Conservation (phyloP, 495 filamentous ascomycete species). For the Neurospora sp. region DNA sequence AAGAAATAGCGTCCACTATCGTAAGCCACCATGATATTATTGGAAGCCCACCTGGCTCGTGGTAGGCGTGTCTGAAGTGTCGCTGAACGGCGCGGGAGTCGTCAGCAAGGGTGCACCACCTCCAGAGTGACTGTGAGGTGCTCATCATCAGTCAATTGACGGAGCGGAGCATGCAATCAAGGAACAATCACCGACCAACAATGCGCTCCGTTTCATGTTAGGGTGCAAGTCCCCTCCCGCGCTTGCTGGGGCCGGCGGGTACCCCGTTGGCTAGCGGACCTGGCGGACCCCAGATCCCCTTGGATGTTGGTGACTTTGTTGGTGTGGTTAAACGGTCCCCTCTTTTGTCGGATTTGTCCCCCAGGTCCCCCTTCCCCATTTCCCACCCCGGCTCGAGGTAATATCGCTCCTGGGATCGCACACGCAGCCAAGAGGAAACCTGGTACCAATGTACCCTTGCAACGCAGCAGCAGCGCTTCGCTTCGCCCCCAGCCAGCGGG, state of each 20-base stretch:
- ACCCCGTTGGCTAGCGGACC: background rate
- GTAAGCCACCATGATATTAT: background rate
- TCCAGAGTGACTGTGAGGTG: background rate
- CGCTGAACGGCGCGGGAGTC: background rate
- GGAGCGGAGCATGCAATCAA: background rate
- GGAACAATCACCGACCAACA: background rate
- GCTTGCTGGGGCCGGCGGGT: background rate
- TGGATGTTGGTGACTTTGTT: background rate
- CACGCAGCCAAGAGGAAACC: background rate
- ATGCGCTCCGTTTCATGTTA: constrained; percentile 13
- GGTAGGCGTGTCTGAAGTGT: background rate
- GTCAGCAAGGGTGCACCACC: background rate
- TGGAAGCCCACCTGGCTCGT: background rate
- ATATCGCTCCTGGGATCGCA: background rate
- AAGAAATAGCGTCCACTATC: background rate
- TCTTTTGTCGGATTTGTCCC: background rate
- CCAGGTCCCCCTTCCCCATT: background rate
- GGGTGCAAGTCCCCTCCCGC: background rate
- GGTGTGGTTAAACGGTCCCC: background rate
- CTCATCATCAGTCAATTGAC: background rate
- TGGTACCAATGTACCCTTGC: background rate
- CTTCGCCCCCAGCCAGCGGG: background rate
- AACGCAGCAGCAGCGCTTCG: background rate
- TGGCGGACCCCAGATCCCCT: background rate
- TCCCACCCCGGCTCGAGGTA: background rate